These are phyloP conservation scores for Penicillium palitans DNA, from an alignment of 2,329 filamentous ascomycete genomes.

Conservation along the genomic window DNA sequence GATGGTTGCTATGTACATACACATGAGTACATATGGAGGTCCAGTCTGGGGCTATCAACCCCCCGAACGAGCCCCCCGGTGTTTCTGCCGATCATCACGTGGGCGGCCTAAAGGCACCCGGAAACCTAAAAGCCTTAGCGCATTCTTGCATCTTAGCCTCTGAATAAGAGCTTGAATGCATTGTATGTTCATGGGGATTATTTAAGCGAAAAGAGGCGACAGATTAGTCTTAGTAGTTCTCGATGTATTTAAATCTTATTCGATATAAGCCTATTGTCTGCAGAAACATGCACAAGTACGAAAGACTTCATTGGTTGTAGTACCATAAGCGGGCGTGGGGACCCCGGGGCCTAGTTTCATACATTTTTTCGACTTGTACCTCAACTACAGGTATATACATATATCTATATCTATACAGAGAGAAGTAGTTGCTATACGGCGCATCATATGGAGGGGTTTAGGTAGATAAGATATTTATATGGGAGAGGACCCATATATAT, in stretches of 20 bases:
- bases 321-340: neutral
- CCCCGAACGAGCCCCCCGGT: slow-evolving; percentile 6
- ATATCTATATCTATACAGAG: no score
- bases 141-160: neutral
- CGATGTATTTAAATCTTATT: neutral
- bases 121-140: neutral
- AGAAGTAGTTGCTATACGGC: no score
- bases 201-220: neutral
- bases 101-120: slow-evolving; percentile 1
- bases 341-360: neutral
- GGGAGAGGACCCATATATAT: no score
- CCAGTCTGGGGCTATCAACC: neutral
- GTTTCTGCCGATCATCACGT: slow-evolving; percentile 14
- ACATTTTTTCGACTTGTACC: neutral
- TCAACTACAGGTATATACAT: neutral
- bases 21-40: neutral
- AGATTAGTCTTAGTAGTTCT: no score
- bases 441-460: no score
- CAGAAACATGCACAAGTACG: slow-evolving; percentile 1
- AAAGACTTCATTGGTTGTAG: neutral
- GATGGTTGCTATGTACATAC: slow-evolving; percentile 5
- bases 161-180: neutral
- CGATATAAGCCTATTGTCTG: neutral
- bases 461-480: no score
- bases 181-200: slow-evolving; percentile 5